These are phyloP conservation scores for Nephelium lappaceum DNA, from an alignment of 345 rosid genomes.

Conservation along the genomic window DNA sequence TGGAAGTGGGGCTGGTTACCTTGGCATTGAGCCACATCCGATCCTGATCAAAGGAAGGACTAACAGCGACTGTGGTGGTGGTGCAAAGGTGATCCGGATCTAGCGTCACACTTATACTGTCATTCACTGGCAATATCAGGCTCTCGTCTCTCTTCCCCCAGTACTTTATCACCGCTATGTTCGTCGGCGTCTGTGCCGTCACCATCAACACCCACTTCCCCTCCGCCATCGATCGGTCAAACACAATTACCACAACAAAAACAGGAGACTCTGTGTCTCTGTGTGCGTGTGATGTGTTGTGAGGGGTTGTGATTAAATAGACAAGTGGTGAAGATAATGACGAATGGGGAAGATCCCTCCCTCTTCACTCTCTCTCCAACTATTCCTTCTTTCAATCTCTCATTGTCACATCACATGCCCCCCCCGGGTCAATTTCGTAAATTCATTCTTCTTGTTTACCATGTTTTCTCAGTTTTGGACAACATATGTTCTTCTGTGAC, in stretches of 20 bases:
- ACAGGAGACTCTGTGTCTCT: no score
- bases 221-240: slow-evolving; percentile 27
- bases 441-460: not conserved
- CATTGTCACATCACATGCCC: not conserved
- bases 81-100: slow-evolving; percentile 96
- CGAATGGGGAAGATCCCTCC: not conserved
- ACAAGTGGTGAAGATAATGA: not conserved
- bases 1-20: slow-evolving; percentile 39
- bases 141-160: slow-evolving; percentile 96
- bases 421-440: not conserved
- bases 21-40: slow-evolving; percentile 99
- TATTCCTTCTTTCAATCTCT: not conserved
- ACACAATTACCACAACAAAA: no score
- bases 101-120: slow-evolving; percentile 91
- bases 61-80: slow-evolving; percentile 90
- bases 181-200: slow-evolving; percentile 94
- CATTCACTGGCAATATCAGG: slow-evolving; percentile 90
- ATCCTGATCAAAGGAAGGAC: slow-evolving; percentile 79
- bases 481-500: no score
- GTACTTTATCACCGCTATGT: slow-evolving; percentile 95
- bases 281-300: not conserved
- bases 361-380: not conserved
- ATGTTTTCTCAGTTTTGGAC: no score
- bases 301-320: not conserved
- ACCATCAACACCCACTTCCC: slow-evolving; percentile 73